Percentiles rank a stretch among this genome's conserved stretches.
phyloP scores from a whole-genome alignment of 2,329 filamentous ascomycete species.

The Botrytis squamosa region DNA sequence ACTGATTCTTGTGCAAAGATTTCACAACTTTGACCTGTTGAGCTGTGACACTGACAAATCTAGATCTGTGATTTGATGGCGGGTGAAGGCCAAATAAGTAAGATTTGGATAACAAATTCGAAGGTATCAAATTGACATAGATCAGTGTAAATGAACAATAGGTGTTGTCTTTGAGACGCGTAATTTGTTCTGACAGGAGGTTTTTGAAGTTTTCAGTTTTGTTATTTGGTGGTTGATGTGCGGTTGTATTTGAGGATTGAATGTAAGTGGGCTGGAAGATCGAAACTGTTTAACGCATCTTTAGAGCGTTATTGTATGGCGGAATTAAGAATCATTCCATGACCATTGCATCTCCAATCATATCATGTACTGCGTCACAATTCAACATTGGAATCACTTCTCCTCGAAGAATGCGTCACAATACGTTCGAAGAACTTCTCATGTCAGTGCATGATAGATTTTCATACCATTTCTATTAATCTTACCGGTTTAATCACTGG shows the following conservation, averaged over 20 bases:
- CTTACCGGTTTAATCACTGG: neutral
- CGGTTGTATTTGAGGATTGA: neutral
- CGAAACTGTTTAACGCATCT: neutral
- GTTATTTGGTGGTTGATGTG: neutral
- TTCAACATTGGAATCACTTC: neutral
- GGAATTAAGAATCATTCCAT: accelerated
- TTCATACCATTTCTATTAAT: neutral
- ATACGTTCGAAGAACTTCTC: neutral
- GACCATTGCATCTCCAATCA: neutral
- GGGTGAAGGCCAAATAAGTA: neutral
- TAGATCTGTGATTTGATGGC: neutral
- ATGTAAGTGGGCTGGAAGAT: too few relatives aligned
- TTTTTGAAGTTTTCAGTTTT: neutral
- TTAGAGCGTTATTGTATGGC: neutral
- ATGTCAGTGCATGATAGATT: neutral
- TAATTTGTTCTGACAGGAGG: accelerated
- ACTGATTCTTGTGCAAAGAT: neutral
- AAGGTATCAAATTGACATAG: too few relatives aligned
- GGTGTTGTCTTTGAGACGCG: too few relatives aligned
- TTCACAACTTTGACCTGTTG: neutral
- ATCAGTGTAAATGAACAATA: too few relatives aligned
- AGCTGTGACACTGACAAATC: neutral
- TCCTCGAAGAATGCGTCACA: neutral
- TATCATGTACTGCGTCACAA: neutral
- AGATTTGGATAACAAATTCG: too few relatives aligned